phyloP scores from a whole-genome alignment of 2,329 filamentous ascomycete species.

The Colletotrichum ledebouriae region DNA sequence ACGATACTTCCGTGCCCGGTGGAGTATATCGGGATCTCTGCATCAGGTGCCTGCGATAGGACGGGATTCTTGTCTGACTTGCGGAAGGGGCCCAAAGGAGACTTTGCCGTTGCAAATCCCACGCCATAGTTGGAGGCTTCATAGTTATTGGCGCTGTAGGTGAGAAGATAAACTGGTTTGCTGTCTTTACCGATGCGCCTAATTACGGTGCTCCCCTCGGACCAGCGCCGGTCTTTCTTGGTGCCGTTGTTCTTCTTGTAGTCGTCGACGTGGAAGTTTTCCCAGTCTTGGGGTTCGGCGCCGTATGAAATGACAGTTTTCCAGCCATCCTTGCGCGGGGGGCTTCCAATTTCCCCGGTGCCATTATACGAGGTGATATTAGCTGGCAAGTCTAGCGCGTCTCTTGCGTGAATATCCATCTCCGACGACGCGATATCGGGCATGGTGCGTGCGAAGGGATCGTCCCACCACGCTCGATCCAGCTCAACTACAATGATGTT shows the following conservation, averaged over 20 bases:
- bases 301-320: constrained; percentile 54
- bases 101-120: constrained; percentile 51
- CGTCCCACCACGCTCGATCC: constrained; percentile 53
- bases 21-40: constrained; percentile 49
- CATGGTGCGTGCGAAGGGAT: constrained; percentile 51
- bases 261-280: constrained; percentile 53
- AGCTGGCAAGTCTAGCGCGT: constrained; percentile 46
- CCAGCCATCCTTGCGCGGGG: constrained; percentile 54
- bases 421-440: constrained; percentile 50
- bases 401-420: constrained; percentile 47
- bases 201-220: constrained; percentile 52
- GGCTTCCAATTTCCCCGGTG: constrained; percentile 51
- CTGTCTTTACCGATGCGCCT: constrained; percentile 44
- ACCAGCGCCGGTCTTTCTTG: constrained; percentile 53
- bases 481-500: constrained; percentile 55
- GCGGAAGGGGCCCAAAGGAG: constrained; percentile 51
- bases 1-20: constrained; percentile 53
- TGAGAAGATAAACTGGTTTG: constrained; percentile 49
- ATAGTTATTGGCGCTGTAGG: constrained; percentile 53
- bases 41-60: constrained; percentile 49
- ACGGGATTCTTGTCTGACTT: constrained; percentile 51
- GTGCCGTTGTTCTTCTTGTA: constrained; percentile 51
- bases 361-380: constrained; percentile 53
- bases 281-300: constrained; percentile 52
- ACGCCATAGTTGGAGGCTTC: constrained; percentile 55